These are phyloP conservation scores for Ascoidea rubescens DNA, from an alignment of 805 yeast species.

Conservation along the genomic window DNA sequence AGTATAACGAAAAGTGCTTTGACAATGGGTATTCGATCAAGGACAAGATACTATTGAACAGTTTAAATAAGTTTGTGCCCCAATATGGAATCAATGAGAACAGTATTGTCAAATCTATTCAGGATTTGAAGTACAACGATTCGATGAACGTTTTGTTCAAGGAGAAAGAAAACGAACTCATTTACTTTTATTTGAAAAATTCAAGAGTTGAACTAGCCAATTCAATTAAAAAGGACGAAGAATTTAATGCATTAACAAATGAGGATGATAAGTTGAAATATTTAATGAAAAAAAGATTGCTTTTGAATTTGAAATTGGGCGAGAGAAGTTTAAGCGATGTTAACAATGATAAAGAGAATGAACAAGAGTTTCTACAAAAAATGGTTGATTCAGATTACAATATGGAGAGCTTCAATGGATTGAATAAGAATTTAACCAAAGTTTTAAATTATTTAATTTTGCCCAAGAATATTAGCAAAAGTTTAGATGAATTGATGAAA, in stretches of 20 bases:
- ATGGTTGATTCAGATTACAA: slow-evolving; percentile 26
- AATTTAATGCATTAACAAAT: no score
- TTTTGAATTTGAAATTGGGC: slow-evolving; percentile 2
- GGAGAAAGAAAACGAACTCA: background rate
- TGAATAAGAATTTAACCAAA: slow-evolving; percentile 21
- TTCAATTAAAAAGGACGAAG: background rate
- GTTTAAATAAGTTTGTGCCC: background rate
- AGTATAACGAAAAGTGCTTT: background rate
- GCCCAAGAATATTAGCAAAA: slow-evolving; percentile 42
- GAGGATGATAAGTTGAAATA: slow-evolving; percentile 24
- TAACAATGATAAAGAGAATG: slow-evolving; percentile 7
- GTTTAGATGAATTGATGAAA: slow-evolving; percentile 56
- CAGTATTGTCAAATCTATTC: background rate
- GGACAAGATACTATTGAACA: background rate
- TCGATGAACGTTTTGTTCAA: background rate
- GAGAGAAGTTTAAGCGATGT: slow-evolving; percentile 20
- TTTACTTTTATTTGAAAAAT: no score
- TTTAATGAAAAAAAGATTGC: slow-evolving; percentile 31
- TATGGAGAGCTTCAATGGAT: no score
- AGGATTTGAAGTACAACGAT: background rate
- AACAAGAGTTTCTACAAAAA: slow-evolving; percentile 31
- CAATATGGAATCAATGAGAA: background rate
- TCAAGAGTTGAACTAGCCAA: background rate
- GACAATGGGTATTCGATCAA: background rate
- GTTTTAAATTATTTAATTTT: slow-evolving; percentile 43